Conservation (phyloP, 2,329 filamentous ascomycete genomes). For the Calonectria honghensis region DNA sequence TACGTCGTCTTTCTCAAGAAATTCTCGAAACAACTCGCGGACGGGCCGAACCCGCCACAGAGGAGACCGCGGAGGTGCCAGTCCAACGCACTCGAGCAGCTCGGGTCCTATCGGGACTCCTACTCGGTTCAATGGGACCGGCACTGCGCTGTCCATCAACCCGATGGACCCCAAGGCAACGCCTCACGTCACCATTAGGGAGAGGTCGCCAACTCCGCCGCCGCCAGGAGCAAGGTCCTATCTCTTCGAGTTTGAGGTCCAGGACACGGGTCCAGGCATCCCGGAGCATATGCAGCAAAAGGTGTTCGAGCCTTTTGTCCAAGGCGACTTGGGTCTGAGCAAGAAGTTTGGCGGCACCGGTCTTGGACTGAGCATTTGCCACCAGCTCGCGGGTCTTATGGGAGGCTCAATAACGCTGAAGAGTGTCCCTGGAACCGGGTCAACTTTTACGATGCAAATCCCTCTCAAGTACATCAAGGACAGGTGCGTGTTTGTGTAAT, state of each 20-base stretch:
- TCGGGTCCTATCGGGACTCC: constrained; percentile 62
- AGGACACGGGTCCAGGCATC: constrained; percentile 92
- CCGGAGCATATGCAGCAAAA: constrained; percentile 84
- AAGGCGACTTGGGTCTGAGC: constrained; percentile 91
- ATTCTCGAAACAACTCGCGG: constrained; percentile 66
- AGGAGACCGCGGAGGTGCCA: constrained; percentile 64
- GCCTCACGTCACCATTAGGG: constrained; percentile 68
- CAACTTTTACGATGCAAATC: constrained; percentile 88
- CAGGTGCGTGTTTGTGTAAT: constrained; percentile 57
- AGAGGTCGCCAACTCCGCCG: constrained; percentile 76
- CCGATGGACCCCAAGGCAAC: constrained; percentile 74
- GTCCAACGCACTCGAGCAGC: constrained; percentile 70
- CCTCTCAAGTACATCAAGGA: constrained; percentile 86
- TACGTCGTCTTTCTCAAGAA: constrained; percentile 71
- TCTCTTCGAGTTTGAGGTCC: constrained; percentile 89
- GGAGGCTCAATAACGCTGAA: constrained; percentile 83
- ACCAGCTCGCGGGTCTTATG: constrained; percentile 90
- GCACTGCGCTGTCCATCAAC: constrained; percentile 78
- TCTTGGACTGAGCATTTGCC: constrained; percentile 90
- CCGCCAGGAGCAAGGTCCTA: constrained; percentile 79
- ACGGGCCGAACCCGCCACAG: constrained; percentile 64
- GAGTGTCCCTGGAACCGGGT: constrained; percentile 84
- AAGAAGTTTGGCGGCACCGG: constrained; percentile 95
- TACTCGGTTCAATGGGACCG: constrained; percentile 57
- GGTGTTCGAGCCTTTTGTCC: constrained; percentile 96